These are phyloP conservation scores for Pseudoneurospora amorphoporcata DNA, from an alignment of 495 filamentous ascomycete species.

Conservation along the genomic window DNA sequence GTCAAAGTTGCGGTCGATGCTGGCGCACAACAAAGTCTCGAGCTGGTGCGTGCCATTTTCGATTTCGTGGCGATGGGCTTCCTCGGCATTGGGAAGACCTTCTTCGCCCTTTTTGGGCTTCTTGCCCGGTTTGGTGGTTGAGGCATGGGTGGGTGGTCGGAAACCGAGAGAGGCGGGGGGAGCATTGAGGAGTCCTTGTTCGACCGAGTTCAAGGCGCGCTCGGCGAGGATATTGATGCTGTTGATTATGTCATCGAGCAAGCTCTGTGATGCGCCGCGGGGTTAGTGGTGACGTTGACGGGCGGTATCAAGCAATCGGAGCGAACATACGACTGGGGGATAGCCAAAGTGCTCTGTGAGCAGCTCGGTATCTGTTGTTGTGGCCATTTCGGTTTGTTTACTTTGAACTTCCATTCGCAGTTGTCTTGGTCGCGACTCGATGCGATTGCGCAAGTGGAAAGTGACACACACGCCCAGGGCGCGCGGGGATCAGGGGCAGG, in stretches of 20 bases:
- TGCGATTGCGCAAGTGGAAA: not conserved
- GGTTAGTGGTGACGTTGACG: not conserved
- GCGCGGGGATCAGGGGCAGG: not conserved
- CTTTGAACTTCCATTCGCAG: not conserved
- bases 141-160: constrained; percentile 25
- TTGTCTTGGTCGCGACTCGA: constrained; percentile 1
- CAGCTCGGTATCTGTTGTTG: constrained; percentile 49
- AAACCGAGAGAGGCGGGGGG: constrained; percentile 72
- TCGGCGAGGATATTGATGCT: constrained; percentile 83
- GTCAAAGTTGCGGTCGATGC: constrained; percentile 95
- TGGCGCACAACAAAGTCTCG: constrained; percentile 85
- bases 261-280: constrained; percentile 42
- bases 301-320: not conserved
- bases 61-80: constrained; percentile 60
- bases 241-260: constrained; percentile 97
- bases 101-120: not conserved
- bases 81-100: constrained; percentile 26
- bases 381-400: constrained; percentile 6
- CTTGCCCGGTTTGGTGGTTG: constrained; percentile 20
- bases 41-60: constrained; percentile 85
- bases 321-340: constrained; percentile 66
- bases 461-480: not conserved
- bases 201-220: constrained; percentile 71
- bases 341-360: constrained; percentile 95
- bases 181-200: constrained; percentile 63